Conservation (phyloP, 1,139 yeast species). For the Kluyveromyces sp. region DNA sequence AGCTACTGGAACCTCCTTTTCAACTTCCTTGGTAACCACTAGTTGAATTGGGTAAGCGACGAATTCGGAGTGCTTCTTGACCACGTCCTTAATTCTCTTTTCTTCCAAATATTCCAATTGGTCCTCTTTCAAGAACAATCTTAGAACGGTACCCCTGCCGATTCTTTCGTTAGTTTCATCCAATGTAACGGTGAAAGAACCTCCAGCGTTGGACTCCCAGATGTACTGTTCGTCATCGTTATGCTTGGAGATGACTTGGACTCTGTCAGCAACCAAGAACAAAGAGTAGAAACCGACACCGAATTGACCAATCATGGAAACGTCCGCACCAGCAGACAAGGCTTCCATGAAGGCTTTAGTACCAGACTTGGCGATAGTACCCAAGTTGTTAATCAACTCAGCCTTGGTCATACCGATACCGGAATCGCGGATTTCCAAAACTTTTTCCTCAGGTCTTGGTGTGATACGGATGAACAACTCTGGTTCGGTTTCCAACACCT, state of each 20-base stretch:
- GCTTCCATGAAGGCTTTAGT: constrained; percentile 99
- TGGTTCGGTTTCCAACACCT: constrained; percentile 89
- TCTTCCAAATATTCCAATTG: constrained; percentile 99
- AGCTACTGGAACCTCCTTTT: constrained; percentile 81
- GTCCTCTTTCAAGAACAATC: constrained; percentile 97
- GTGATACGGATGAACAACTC: constrained; percentile 95
- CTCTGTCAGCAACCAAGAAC: constrained; percentile 98
- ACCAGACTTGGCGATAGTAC: constrained; percentile 99
- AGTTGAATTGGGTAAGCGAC: constrained; percentile 99
- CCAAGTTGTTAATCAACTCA: constrained; percentile 97
- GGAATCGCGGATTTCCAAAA: constrained; percentile 95
- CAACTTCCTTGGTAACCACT: constrained; percentile 97
- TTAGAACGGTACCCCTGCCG: constrained; percentile 91
- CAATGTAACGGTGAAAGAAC: constrained; percentile 92
- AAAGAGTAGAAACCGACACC: constrained; percentile 99
- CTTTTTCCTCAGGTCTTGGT: constrained; percentile 90
- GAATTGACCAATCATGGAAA: constrained; percentile 99
- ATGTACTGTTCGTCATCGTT: constrained; percentile 99
- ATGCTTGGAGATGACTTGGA: constrained; percentile 96
- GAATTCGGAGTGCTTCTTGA: constrained; percentile 98
- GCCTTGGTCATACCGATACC: constrained; percentile 99
- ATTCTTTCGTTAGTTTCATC: constrained; percentile 82
- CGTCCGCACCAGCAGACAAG: constrained; percentile 98
- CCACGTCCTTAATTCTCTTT: constrained; percentile 98
- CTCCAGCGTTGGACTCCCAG: constrained; percentile 99